phyloP scores from a whole-genome alignment of 352 stramenopile species.

The Blastocystis sp. region DNA sequence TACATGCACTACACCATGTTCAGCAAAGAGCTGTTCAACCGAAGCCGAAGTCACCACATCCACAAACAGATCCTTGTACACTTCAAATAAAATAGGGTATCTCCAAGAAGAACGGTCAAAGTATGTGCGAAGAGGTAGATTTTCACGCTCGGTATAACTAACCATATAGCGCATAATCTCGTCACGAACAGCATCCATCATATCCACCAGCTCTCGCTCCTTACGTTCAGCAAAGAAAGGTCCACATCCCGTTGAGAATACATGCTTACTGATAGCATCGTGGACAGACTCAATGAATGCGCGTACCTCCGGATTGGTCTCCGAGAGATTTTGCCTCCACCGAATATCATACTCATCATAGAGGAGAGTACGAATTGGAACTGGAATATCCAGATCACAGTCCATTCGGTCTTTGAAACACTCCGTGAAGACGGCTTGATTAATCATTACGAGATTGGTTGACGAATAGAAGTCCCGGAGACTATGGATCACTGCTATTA shows the following conservation, averaged over 20 bases:
- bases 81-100: neutral
- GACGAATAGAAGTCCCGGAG: neutral
- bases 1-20: neutral
- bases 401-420: neutral
- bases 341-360: neutral
- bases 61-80: neutral
- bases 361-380: neutral
- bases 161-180: neutral
- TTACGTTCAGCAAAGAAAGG: neutral
- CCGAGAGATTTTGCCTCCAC: neutral
- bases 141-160: neutral
- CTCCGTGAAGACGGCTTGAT: neutral
- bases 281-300: neutral
- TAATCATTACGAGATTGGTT: neutral
- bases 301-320: neutral
- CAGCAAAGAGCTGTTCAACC: neutral
- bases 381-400: neutral
- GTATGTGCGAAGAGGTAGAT: neutral
- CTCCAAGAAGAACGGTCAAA: neutral
- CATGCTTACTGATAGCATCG: neutral
- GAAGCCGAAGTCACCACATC: neutral
- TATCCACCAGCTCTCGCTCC: neutral
- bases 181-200: neutral
- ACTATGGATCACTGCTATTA: neutral
- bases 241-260: neutral